Conservation (phyloP, 2,329 filamentous ascomycete genomes). For the Endocalyx cinctus region DNA sequence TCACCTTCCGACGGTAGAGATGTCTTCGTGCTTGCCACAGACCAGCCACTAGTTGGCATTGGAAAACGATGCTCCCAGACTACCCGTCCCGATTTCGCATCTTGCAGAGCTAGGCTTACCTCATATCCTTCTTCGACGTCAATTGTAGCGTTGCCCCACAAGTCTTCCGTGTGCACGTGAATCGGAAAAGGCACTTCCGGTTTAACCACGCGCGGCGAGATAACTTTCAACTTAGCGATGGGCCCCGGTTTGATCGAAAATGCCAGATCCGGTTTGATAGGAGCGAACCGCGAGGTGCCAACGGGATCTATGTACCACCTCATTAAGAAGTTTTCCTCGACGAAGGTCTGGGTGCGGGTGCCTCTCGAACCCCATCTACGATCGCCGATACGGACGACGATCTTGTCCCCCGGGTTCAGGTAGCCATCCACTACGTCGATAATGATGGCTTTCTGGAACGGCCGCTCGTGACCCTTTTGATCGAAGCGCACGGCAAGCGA, state of each 20-base stretch:
- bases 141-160: slow-evolving; percentile 23
- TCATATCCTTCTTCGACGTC: slow-evolving; percentile 4
- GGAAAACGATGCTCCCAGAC: no score
- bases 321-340: slow-evolving; percentile 29
- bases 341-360: slow-evolving; percentile 30
- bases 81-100: no score
- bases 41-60: slow-evolving; percentile 4
- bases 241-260: slow-evolving; percentile 20
- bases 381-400: slow-evolving; percentile 29
- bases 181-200: slow-evolving; percentile 16
- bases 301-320: slow-evolving; percentile 33
- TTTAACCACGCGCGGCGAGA: no score
- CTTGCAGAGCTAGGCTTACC: no score
- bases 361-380: slow-evolving; percentile 25
- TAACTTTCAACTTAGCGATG: slow-evolving; percentile 13
- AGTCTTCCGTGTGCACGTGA: slow-evolving; percentile 20
- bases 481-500: slow-evolving; percentile 29
- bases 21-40: not conserved
- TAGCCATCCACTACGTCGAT: slow-evolving; percentile 32
- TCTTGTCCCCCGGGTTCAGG: slow-evolving; percentile 30
- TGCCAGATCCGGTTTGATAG: slow-evolving; percentile 28
- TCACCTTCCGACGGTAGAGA: slow-evolving; percentile 7
- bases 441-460: slow-evolving; percentile 34
- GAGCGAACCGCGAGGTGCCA: slow-evolving; percentile 29
- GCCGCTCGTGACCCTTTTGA: slow-evolving; percentile 33